Conservation (phyloP, 129 eudicot species). For the Gnaphalium uliginosum region DNA sequence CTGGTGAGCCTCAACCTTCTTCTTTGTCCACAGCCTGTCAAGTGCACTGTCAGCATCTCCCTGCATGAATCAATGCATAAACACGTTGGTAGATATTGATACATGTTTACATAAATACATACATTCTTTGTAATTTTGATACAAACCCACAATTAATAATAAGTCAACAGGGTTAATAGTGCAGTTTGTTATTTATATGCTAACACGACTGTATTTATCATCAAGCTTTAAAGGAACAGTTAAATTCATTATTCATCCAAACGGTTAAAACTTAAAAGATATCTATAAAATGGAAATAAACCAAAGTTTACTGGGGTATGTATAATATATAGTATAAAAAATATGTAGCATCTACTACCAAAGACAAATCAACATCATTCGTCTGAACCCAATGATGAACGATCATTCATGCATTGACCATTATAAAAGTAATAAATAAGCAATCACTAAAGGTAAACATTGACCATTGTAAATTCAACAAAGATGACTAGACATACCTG, state of each 20-base stretch:
- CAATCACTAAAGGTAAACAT: background rate
- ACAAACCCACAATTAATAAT: background rate
- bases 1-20: constrained; percentile 43
- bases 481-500: background rate
- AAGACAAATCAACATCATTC: no score
- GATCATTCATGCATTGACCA: background rate
- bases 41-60: constrained; percentile 64
- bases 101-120: background rate
- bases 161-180: no score
- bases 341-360: no score
- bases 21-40: constrained; percentile 65
- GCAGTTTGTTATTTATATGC: background rate
- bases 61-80: constrained; percentile 25
- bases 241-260: background rate
- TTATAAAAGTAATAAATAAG: background rate
- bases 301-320: background rate
- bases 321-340: no score
- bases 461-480: background rate
- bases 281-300: background rate
- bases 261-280: background rate
- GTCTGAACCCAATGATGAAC: no score
- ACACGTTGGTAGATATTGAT: background rate
- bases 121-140: background rate
- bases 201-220: background rate
- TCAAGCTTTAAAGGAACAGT: background rate